A percentile compares a stretch with the other conserved stretches of the same genome.
Conservation (phyloP, 2,329 filamentous ascomycete species). For the Pestalotiopsis sp. region DNA sequence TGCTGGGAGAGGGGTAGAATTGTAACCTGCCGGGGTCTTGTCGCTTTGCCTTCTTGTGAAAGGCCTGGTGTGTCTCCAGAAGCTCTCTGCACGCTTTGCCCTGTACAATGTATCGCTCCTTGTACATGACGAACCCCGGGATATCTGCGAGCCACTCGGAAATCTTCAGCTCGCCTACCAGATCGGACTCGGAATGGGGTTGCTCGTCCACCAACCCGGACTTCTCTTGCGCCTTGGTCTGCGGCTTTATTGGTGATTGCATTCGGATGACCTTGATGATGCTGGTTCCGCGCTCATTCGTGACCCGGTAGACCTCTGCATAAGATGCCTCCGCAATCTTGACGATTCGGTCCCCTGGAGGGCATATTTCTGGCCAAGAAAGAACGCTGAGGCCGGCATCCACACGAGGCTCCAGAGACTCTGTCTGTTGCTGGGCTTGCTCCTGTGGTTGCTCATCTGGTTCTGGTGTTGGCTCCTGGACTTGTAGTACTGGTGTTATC, state of each 20-base stretch:
- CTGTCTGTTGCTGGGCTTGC: slow-evolving; percentile 11
- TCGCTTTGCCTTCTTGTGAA: slow-evolving; percentile 56
- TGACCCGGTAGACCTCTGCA: slow-evolving; percentile 67
- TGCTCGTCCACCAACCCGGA: slow-evolving; percentile 62
- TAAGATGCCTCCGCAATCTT: slow-evolving; percentile 72
- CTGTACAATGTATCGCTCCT: slow-evolving; percentile 63
- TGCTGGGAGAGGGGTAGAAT: slow-evolving; percentile 64
- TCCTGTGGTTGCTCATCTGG: slow-evolving; percentile 13
- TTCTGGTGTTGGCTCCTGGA: slow-evolving; percentile 17
- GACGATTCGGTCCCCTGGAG: slow-evolving; percentile 52
- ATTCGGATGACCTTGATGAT: slow-evolving; percentile 69
- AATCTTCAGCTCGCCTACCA: slow-evolving; percentile 63
- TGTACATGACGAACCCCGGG: slow-evolving; percentile 68
- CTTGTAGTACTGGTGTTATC: slow-evolving; percentile 12
- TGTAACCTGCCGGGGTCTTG: slow-evolving; percentile 60
- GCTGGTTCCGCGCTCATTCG: slow-evolving; percentile 60
- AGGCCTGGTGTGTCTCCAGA: slow-evolving; percentile 62
- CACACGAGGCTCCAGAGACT: slow-evolving; percentile 6
- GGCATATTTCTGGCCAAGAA: slow-evolving; percentile 62
- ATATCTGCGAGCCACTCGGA: slow-evolving; percentile 67
- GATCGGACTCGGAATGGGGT: slow-evolving; percentile 56
- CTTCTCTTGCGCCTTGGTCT: slow-evolving; percentile 58
- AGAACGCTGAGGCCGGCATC: slow-evolving; percentile 44
- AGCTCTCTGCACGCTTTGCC: slow-evolving; percentile 57
- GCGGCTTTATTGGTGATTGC: slow-evolving; percentile 58